Base-by-base conservation (phyloP, 2,329 filamentous ascomycete species). In the Paecilomyces sp. region DNA sequence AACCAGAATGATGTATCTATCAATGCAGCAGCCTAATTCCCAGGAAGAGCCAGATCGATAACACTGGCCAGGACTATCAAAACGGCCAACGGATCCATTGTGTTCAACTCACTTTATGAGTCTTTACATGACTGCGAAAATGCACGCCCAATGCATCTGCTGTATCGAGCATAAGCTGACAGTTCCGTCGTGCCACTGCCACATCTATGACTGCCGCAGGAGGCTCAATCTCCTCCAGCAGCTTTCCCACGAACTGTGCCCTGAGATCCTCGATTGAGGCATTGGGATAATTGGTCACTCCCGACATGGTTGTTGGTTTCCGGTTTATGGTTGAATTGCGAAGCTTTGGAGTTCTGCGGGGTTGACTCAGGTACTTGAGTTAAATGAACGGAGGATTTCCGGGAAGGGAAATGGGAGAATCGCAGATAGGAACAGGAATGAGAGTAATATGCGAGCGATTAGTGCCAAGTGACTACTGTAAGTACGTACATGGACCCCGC, bases 61-160 rank as follows among this genome's bases (percentile, higher is more conserved):
- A 11, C 36, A n/a, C 36, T 41, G 6, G 11, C 13, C 34, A 8
- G 13, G 8, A 47, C 15, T 47, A 41, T 41, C 15, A 47, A 18
- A 47, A 47, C 1, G n/a, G 18, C 9, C 41, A 22, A 47, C n/a
- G n/a, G n/a, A 47, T 47, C n/a, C 7, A n/a, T 47, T 9, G 8
- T 8, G 9, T 3, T 7, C 7, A n/a, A 59, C 56, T 50, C 31
- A 64, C 63, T 62, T 93, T 93, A 72, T 93, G 90, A 41, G 88
- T 91, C 76, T 92, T 93, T 63, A 92, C 85, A 71, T 93, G 90
- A 3, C 88, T 86, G 57, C 90, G 80, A 78, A 90, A 92, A 12
- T 80, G 81, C 36, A 92, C 78, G 0, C 81, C 79, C 25, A 92
- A 73, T 59, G 76, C 75, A 41, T 81, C 70, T n/a, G 83, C 82